Base-by-base conservation (phyloP, 257 asterid genomes). In the Jacaranda copaia region DNA sequence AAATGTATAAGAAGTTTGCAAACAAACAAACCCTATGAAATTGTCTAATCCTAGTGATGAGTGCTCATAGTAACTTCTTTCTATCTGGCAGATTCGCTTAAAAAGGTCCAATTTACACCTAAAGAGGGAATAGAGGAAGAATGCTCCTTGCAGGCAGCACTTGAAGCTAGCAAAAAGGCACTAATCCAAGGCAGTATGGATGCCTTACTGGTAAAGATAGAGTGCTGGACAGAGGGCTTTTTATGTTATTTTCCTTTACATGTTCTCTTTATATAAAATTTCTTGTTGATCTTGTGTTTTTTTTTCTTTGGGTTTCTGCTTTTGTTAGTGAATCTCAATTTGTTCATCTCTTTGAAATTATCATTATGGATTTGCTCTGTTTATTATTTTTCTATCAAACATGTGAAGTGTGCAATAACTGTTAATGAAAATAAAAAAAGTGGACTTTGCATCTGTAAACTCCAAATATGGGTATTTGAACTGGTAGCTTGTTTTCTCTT, bases 141-240 rank as follows among this genome's bases (percentile, higher is more conserved):
- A 74, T 36, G 70, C 83, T 67, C 90, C 38, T 83, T 93, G 85
- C 91, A 87, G 83, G 85, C 88, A 74, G 91, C 85, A 68, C 86
- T 96, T 75, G 98, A 93, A 78, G 89, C 93, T 75, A 88, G 98
- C 88, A 93, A 88, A 80, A 89, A 77, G 76, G 92, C 96, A 12
- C 86, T 96, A 72, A 74, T 85, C 70, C 95, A 91, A 76, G 99
- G 99, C 85, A 89, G 97, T 72, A 77, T 84, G 88, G 87, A 87
- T 83, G 85, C 81, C 79, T 88, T 96, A 86, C 82, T 68, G 97
- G 99, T 96, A 90, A 82, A 75, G 56, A 79, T 68, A 38, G 78
- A 40, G 42, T 69, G 32, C 62, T 43, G 70, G 59, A 72, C 58
- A 19, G 32, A 49, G 61, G 45, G 35, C 14, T 16, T 67, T 57